Percentiles rank a stretch among this genome's conserved stretches.
phyloP scores from a whole-genome alignment of 805 yeast species.

The Kuraishia hungarica region DNA sequence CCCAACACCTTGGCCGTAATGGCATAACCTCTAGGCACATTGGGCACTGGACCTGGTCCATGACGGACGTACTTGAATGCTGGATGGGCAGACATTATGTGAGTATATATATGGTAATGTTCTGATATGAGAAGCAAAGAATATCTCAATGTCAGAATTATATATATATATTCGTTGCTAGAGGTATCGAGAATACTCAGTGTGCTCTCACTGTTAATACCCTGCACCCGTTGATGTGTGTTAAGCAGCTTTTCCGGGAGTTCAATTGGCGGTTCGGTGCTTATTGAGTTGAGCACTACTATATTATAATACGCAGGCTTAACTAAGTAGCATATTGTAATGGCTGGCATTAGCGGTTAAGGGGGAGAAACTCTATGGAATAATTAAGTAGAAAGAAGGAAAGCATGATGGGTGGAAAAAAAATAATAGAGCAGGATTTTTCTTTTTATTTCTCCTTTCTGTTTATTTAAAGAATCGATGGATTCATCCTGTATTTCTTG shows the following conservation, averaged over 20 bases:
- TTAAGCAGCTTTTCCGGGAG: not conserved
- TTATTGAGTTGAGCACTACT: not conserved
- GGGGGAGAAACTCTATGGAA: too few species aligned
- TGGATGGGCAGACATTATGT: not conserved
- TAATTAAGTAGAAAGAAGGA: too few species aligned
- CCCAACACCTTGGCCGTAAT: slow-evolving; percentile 63
- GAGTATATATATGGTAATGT: not conserved
- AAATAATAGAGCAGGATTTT: too few species aligned
- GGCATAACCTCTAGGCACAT: slow-evolving; percentile 47
- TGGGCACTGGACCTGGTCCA: slow-evolving; percentile 59
- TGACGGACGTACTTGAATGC: slow-evolving; percentile 27
- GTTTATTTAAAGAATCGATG: too few species aligned
- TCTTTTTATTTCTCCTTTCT: too few species aligned
- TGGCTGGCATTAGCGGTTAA: too few species aligned
- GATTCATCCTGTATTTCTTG: too few species aligned
- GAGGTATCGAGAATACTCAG: too few species aligned
- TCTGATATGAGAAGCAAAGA: too few species aligned
- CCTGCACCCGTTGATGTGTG: not conserved
- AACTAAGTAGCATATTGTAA: not conserved
- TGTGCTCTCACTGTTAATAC: not conserved
- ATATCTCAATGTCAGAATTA: too few species aligned
- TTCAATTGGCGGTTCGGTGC: not conserved
- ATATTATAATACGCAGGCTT: not conserved
- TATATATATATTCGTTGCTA: not conserved
- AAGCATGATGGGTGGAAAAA: too few species aligned